phyloP scores from a whole-genome alignment of 768 basidiomycete genomes.

The Rhizopogon sp. region DNA sequence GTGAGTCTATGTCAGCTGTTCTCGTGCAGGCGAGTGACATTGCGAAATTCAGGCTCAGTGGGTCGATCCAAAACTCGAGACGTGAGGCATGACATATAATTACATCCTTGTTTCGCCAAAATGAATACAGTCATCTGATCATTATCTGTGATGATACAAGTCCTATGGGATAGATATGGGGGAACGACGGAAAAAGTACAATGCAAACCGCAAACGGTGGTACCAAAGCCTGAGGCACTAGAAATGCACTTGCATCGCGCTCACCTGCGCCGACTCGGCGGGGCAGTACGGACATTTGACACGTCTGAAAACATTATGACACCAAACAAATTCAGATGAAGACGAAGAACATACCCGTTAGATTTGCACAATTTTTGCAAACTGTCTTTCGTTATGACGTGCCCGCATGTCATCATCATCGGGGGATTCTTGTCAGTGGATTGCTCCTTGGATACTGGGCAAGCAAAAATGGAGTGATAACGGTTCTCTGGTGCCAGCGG shows the following conservation, averaged over 20 bases:
- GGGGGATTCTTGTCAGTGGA: slow-evolving; percentile 91
- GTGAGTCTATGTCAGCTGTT: slow-evolving; percentile 29
- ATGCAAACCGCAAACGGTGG: slow-evolving; percentile 5
- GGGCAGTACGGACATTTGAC: slow-evolving; percentile 99
- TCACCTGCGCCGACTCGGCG: slow-evolving; percentile 55
- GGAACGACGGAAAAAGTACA: not conserved
- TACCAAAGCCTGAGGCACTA: slow-evolving; percentile 23
- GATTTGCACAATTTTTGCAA: slow-evolving; percentile 85
- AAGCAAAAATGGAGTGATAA: slow-evolving; percentile 96
- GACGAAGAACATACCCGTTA: slow-evolving; percentile 55
- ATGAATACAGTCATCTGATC: too few relatives aligned
- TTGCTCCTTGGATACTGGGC: slow-evolving; percentile 97
- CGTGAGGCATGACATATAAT: not conserved
- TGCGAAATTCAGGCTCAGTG: slow-evolving; percentile 19
- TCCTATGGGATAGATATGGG: slow-evolving; percentile 1
- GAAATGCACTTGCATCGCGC: slow-evolving; percentile 64
- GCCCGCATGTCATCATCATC: slow-evolving; percentile 97
- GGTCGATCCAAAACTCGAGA: slow-evolving; percentile 16
- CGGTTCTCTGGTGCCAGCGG: slow-evolving; percentile 80
- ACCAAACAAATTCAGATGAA: not conserved
- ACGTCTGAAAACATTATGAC: slow-evolving; percentile 42
- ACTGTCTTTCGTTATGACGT: slow-evolving; percentile 92
- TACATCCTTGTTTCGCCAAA: not conserved
- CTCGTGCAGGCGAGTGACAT: not conserved
- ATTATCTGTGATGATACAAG: not conserved